A percentile compares a stretch with the other conserved stretches of the same genome.
Conservation (phyloP, 2,329 filamentous ascomycete genomes). For the Lasiodiplodia sp. region DNA sequence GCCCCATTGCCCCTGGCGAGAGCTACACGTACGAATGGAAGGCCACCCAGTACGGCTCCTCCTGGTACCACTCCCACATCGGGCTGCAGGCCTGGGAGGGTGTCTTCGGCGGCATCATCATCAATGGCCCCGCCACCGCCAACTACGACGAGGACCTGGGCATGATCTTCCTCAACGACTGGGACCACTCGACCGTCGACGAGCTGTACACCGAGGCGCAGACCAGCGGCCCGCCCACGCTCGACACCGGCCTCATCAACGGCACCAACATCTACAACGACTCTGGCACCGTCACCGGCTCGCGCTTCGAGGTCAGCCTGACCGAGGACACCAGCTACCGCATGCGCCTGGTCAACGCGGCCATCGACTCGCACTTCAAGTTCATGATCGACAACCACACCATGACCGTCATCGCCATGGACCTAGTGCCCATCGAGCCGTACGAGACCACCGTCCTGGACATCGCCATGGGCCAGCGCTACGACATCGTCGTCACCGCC, state of each 20-base stretch:
- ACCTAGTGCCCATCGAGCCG: slow-evolving; percentile 53
- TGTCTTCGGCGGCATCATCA: slow-evolving; percentile 43
- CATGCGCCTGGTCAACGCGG: slow-evolving; percentile 65
- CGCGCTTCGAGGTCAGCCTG: slow-evolving; percentile 42
- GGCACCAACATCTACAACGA: slow-evolving; percentile 46
- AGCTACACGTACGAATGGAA: slow-evolving; percentile 62
- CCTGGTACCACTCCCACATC: slow-evolving; percentile 42
- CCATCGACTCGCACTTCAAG: slow-evolving; percentile 42
- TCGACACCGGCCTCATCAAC: slow-evolving; percentile 58
- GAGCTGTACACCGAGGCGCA: slow-evolving; percentile 22
- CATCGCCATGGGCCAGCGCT: slow-evolving; percentile 47
- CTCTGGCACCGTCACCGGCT: slow-evolving; percentile 30
- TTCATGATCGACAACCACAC: slow-evolving; percentile 49
- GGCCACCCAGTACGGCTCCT: slow-evolving; percentile 52
- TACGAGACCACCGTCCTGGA: slow-evolving; percentile 41
- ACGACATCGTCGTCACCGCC: slow-evolving; percentile 50
- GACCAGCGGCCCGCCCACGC: slow-evolving; percentile 35
- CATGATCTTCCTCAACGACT: slow-evolving; percentile 51
- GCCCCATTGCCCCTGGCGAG: slow-evolving; percentile 37
- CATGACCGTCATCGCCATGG: slow-evolving; percentile 53
- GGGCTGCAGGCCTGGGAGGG: slow-evolving; percentile 45
- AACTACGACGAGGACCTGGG: slow-evolving; percentile 52
- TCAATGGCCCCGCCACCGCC: slow-evolving; percentile 46
- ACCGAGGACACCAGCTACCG: slow-evolving; percentile 62
- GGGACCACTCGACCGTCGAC: slow-evolving; percentile 36